Percentiles rank a stretch among this genome's conserved stretches.
Evolutionary conservation across 768 basidiomycete genomes (phyloP).

Genomic region (Heimioporus sp.): DNA sequence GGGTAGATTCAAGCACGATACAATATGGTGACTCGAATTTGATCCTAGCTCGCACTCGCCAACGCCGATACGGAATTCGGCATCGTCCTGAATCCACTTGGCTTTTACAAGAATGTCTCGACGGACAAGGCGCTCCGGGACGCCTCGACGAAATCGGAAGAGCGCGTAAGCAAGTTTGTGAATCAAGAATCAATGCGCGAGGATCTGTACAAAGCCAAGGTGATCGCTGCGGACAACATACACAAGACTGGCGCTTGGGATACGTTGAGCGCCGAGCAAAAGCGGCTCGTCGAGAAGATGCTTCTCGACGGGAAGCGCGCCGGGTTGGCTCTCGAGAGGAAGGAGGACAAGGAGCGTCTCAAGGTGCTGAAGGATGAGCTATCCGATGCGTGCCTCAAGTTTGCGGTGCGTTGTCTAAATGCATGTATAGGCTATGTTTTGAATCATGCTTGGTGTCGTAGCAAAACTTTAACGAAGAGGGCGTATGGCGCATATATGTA

Average conservation of each 20-base stretch:
- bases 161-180: constrained; percentile 63
- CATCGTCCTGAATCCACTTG: constrained; percentile 53
- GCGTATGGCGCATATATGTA: constrained; percentile 39
- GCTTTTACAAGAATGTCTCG: constrained; percentile 84
- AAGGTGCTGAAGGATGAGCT: constrained; percentile 71
- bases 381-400: constrained; percentile 73
- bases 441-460: constrained; percentile 24
- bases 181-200: constrained; percentile 80
- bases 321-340: constrained; percentile 70
- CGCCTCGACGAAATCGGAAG: constrained; percentile 73
- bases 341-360: constrained; percentile 52
- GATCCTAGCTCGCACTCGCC: constrained; percentile 52
- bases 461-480: constrained; percentile 93
- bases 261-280: constrained; percentile 61
- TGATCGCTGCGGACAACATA: constrained; percentile 66
- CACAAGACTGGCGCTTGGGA: constrained; percentile 61
- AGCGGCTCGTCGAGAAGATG: constrained; percentile 81
- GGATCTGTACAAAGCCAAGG: constrained; percentile 76
- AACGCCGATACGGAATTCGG: constrained; percentile 55
- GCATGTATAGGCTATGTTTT: background rate
- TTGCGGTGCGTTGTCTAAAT: constrained; percentile 51
- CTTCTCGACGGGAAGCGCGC: constrained; percentile 75
- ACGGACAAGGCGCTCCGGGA: constrained; percentile 74
- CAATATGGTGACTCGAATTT: background rate
- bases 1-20: constrained; percentile 31